Evolutionary conservation across 148 eudicot genomes (phyloP), one percentile per base, ranked within the genome.

Genomic region (Rhododendron vialii): DNA sequence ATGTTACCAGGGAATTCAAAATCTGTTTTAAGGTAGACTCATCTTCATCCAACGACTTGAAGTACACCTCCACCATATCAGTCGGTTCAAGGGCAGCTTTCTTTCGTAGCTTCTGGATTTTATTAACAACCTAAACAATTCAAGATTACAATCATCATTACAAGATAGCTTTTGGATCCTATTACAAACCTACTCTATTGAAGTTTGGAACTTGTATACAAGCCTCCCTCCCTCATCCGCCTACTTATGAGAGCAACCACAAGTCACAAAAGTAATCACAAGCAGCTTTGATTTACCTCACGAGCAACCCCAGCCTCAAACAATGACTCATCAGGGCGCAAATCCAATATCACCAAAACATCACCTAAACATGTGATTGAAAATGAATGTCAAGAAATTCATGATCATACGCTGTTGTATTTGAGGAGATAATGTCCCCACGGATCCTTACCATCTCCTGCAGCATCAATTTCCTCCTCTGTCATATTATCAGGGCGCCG

Each of bases 281-380:
- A 73, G 43, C 17, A 53, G 36, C 71, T 55, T 80, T 47, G 8
- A 73, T 33, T 87, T 88, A 94, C 98, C 96, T 97, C 99, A 76
- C 99, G 98, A 28, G 98, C 98, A 88, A 95, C 86, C 35, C 98
- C 98, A 84, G 98, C 95, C 80, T 93, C 98, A 82, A 93, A 82
- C 90, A 97, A 90, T 55, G 99, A 91, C n/a, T 97, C 98, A 86
- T 95, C 98, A 50, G 92, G 91, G 30, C 90, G 90, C 84, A 97
- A 86, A 85, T 97, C 98, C 90, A 97, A 88, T 83, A 97, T 91
- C 82, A 95, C 99, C 92, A 97, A 90, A 74, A 97, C 98, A 87
- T 97, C 99, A 87, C 98, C 98, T 95, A 85, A 82, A 17, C 63
- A 85, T 78, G 82, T 26, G 33, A 59, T 24, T 22, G 41, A 51